phyloP scores from a whole-genome alignment of 2,329 filamentous ascomycete species.

The Claviceps monticola region DNA sequence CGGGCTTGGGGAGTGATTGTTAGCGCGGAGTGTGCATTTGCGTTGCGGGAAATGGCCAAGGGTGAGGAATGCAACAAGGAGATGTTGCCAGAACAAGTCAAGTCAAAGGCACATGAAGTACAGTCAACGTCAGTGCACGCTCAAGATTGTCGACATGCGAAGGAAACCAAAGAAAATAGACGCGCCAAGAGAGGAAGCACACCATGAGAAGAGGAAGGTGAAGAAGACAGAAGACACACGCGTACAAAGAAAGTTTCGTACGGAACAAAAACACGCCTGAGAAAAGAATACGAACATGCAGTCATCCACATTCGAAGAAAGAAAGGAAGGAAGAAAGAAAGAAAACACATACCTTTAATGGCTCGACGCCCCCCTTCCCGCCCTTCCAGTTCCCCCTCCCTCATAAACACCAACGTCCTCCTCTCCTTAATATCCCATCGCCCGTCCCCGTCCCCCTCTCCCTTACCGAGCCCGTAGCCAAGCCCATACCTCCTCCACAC shows the following conservation, averaged over 20 bases:
- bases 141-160: background rate
- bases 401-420: constrained; percentile 39
- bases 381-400: constrained; percentile 12
- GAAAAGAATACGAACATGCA: background rate
- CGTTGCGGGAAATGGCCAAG: background rate
- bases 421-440: constrained; percentile 29
- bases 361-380: constrained; percentile 9
- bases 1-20: constrained; percentile 7
- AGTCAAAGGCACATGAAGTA: too few relatives aligned
- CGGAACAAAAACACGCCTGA: too few relatives aligned
- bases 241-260: too few relatives aligned
- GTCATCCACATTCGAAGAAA: too few relatives aligned
- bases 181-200: too few relatives aligned
- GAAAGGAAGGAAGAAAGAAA: background rate
- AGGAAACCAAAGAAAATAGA: background rate
- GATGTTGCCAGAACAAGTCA: too few relatives aligned
- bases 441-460: constrained; percentile 1
- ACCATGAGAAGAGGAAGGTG: too few relatives aligned
- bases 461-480: constrained; percentile 5
- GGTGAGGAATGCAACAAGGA: too few relatives aligned
- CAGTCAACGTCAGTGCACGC: too few relatives aligned
- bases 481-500: constrained; percentile 32
- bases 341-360: constrained; percentile 15
- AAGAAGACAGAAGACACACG: too few relatives aligned
- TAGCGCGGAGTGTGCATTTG: background rate